Percentiles rank a stretch among this genome's conserved stretches.
Evolutionary conservation across 345 rosid species (phyloP).

Genomic region (Cardamine occulta): DNA sequence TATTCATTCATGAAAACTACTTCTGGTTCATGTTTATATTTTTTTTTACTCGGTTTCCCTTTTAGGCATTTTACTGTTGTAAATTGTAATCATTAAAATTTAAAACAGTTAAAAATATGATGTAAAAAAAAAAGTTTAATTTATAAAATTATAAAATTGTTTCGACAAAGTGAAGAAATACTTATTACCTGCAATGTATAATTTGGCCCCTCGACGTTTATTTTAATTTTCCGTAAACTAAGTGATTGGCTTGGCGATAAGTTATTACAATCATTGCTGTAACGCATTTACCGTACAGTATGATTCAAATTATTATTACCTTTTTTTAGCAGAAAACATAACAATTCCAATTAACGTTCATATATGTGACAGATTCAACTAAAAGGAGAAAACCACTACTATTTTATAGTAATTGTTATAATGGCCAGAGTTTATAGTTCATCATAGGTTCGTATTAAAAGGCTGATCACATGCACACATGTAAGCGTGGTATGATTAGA

Average conservation of each 20-base stretch:
- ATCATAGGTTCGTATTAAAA: constrained; percentile 38
- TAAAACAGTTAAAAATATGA: not conserved
- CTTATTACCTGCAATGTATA: constrained; percentile 22
- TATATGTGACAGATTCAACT: constrained; percentile 29
- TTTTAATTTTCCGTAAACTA: constrained; percentile 31
- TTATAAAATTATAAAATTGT: constrained; percentile 1
- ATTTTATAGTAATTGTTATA: constrained; percentile 24
- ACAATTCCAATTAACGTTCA: constrained; percentile 22
- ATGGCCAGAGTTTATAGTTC: constrained; percentile 37
- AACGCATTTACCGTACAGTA: constrained; percentile 26
- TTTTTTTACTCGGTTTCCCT: not conserved
- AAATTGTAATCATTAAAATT: not conserved
- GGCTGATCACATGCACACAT: constrained; percentile 43
- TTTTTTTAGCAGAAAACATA: constrained; percentile 32
- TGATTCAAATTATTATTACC: constrained; percentile 32
- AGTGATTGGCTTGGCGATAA: constrained; percentile 34
- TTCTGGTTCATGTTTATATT: not conserved
- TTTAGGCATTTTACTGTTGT: not conserved
- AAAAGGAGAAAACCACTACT: constrained; percentile 18
- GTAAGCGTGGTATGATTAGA: constrained; percentile 31
- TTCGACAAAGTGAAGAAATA: constrained; percentile 32
- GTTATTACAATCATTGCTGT: constrained; percentile 39
- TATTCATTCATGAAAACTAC: not conserved
- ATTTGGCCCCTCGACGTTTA: constrained; percentile 37
- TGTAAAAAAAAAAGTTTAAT: too few relatives aligned